Conservation (phyloP, 495 filamentous ascomycete genomes). For the Diplogelasinospora grovesii region DNA sequence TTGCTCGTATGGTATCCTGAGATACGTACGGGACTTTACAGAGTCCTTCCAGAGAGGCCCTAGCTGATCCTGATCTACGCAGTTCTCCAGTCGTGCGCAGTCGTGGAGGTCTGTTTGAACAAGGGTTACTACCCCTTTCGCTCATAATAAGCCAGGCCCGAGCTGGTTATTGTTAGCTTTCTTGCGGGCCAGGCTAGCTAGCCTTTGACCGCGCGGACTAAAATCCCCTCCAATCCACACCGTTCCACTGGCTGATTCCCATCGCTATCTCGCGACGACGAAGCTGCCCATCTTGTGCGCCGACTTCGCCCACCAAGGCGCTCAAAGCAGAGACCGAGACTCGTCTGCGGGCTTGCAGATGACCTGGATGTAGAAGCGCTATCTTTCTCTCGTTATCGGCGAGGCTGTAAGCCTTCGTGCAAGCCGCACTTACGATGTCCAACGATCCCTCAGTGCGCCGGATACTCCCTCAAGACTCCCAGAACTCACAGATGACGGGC, state of each 20-base stretch:
- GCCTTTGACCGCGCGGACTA: slow-evolving; percentile 8
- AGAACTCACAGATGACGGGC: no score
- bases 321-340: not conserved
- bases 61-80: slow-evolving; percentile 15
- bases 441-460: slow-evolving; percentile 49
- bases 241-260: slow-evolving; percentile 13
- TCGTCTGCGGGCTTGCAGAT: slow-evolving; percentile 8
- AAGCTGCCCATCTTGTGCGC: slow-evolving; percentile 2
- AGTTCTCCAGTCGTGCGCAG: slow-evolving; percentile 4
- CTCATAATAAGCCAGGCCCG: slow-evolving; percentile 9
- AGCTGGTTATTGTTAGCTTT: slow-evolving; percentile 15
- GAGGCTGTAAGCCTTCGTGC: slow-evolving; percentile 18
- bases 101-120: not conserved
- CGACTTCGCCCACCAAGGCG: not conserved
- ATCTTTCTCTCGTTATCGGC: slow-evolving; percentile 7
- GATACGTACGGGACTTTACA: no score
- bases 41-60: slow-evolving; percentile 7
- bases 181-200: slow-evolving; percentile 4
- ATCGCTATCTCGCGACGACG: slow-evolving; percentile 7
- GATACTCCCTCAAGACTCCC: slow-evolving; percentile 50
- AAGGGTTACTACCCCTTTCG: slow-evolving; percentile 18
- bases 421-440: slow-evolving; percentile 33
- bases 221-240: slow-evolving; percentile 21
- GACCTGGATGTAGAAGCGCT: slow-evolving; percentile 16
- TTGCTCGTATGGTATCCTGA: no score